These are phyloP conservation scores for Linnemannia schmuckeri DNA, from an alignment of 192 early-diverging fungal genomes.

Conservation along the genomic window DNA sequence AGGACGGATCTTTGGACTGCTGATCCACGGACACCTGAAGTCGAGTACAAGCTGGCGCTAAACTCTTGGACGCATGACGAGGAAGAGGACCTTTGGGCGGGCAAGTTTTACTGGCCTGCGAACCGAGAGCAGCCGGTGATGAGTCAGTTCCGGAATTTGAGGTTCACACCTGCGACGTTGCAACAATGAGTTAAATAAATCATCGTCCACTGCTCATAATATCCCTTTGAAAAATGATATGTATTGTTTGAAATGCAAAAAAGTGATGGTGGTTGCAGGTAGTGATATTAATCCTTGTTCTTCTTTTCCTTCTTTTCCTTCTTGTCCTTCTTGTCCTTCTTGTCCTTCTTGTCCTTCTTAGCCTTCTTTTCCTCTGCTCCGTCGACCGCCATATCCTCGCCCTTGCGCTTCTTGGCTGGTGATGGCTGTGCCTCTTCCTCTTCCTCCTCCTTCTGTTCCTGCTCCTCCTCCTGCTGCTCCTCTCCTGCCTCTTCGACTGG, in stretches of 20 bases:
- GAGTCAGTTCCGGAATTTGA: conserved; percentile 32
- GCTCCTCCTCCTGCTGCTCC: not conserved
- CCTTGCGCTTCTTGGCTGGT: conserved; percentile 54
- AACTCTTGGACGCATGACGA: conserved; percentile 42
- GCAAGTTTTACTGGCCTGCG: conserved; percentile 28
- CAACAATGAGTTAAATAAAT: not conserved
- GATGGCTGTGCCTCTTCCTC: conserved; percentile 4
- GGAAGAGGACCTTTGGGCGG: conserved; percentile 33
- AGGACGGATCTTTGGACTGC: not conserved
- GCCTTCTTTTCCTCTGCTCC: conserved; percentile 31
- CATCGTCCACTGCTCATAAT: not conserved
- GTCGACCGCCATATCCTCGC: conserved; percentile 35
- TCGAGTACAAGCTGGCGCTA: conserved; percentile 16
- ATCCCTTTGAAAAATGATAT: conserved; percentile 1
- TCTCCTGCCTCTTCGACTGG: conserved; percentile 7
- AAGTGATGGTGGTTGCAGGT: not conserved
- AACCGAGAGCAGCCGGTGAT: not conserved
- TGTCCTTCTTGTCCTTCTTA: conserved; percentile 49
- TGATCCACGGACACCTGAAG: not conserved
- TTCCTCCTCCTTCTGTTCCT: conserved; percentile 11
- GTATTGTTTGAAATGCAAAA: not conserved
- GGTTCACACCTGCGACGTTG: not conserved
- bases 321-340: conserved; percentile 56
- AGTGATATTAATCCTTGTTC: conserved; percentile 28
- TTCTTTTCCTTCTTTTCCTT: conserved; percentile 58